Evolutionary conservation across 163 green algal species (phyloP).

Genomic region (Coccomyxa subellipsoidea): DNA sequence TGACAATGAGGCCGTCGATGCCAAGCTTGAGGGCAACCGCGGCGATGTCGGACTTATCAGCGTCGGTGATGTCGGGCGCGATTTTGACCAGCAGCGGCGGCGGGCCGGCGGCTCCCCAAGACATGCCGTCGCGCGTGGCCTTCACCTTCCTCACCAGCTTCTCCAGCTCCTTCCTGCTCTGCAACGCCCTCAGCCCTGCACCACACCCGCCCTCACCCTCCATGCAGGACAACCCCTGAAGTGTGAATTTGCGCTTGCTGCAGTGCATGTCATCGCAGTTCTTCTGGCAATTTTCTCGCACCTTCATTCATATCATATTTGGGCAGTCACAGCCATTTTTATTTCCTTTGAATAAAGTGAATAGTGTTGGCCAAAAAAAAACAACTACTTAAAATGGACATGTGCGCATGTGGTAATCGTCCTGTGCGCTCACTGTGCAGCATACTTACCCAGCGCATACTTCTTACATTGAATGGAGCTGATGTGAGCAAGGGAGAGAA

Average conservation of each 20-base stretch:
- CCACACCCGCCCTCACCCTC: not conserved
- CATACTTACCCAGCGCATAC: too few species aligned
- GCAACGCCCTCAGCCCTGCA: constrained; percentile 83
- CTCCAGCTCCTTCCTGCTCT: constrained; percentile 82
- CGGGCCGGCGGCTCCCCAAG: constrained; percentile 36
- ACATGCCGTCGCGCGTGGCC: constrained; percentile 61
- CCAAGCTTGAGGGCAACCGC: constrained; percentile 57
- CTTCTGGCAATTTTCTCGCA: too few species aligned
- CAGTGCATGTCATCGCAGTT: too few species aligned
- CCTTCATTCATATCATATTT: too few species aligned
- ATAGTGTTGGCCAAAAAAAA: too few species aligned
- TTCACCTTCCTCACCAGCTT: constrained; percentile 70
- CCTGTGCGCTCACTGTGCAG: too few species aligned
- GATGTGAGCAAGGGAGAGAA: not conserved
- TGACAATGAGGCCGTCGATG: constrained; percentile 90
- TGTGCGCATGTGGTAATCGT: too few species aligned
- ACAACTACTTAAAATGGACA: too few species aligned
- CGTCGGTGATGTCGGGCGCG: constrained; percentile 83
- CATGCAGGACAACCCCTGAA: too few species aligned
- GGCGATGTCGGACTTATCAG: constrained; percentile 87
- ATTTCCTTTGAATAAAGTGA: too few species aligned
- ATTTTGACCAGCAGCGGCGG: constrained; percentile 93
- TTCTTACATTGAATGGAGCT: not conserved
- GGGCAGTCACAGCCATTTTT: too few species aligned
- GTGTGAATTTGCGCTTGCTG: not conserved